A percentile compares a stretch with the other conserved stretches of the same genome.
phyloP scores from a whole-genome alignment of 2,329 filamentous ascomycete genomes.

The Fusarium chaquense region DNA sequence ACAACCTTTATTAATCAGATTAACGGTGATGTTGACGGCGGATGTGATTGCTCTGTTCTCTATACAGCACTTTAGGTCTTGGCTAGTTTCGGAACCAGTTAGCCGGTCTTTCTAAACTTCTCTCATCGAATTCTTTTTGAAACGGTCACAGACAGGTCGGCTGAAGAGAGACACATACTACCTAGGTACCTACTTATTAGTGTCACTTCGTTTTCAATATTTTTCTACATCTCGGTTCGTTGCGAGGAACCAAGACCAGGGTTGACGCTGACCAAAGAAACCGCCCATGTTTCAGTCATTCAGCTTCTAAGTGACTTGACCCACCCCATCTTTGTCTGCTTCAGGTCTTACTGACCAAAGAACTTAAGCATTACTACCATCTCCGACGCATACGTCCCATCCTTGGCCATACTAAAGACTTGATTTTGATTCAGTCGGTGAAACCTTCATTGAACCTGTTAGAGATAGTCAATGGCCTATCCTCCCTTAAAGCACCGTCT shows the following conservation, averaged over 20 bases:
- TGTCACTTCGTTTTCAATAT: conserved; percentile 15
- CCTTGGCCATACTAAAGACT: neutral
- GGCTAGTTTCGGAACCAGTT: conserved; percentile 32
- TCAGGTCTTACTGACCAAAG: conserved; percentile 24
- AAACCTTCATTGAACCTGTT: neutral
- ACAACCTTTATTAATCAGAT: conserved; percentile 23
- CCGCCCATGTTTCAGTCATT: conserved; percentile 25
- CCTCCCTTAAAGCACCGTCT: neutral
- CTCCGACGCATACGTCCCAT: conserved; percentile 9
- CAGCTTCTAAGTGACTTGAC: conserved; percentile 9
- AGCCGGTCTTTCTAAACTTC: conserved; percentile 7
- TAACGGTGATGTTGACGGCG: neutral
- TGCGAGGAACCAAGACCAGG: conserved; percentile 24
- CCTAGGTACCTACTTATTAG: neutral
- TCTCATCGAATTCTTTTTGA: conserved; percentile 12
- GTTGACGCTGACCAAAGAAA: conserved; percentile 9
- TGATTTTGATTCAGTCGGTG: neutral
- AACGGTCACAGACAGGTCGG: conserved; percentile 17
- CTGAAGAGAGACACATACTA: conserved; percentile 21
- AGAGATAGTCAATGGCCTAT: neutral
- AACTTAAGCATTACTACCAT: conserved; percentile 14
- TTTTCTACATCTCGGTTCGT: conserved; percentile 27
- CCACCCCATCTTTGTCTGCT: conserved; percentile 16
- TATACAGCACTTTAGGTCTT: conserved; percentile 8
- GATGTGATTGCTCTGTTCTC: conserved; percentile 20